Percentiles rank a stretch among this genome's conserved stretches.
Conservation (phyloP, 208 protist species). For the Leishmania mexicana region DNA sequence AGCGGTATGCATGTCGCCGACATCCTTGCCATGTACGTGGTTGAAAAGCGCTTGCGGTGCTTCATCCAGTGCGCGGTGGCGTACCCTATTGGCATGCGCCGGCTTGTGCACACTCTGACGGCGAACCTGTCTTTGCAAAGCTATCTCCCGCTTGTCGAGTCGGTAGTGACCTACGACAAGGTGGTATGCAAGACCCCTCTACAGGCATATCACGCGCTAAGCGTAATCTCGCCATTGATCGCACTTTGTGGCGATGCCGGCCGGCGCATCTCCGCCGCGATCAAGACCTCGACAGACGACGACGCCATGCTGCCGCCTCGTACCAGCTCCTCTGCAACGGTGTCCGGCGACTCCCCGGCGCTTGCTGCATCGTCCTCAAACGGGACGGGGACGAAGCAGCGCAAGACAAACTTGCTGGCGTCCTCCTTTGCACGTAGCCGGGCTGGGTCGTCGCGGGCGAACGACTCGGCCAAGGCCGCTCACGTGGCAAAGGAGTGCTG, state of each 20-base stretch:
- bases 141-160: conserved; percentile 78
- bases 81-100: conserved; percentile 44
- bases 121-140: conserved; percentile 51
- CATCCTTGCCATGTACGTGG: conserved; percentile 44
- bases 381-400: neutral
- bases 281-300: conserved; percentile 14
- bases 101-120: conserved; percentile 52
- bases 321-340: neutral
- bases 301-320: neutral
- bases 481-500: conserved; percentile 50
- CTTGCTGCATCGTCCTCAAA: neutral
- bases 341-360: neutral
- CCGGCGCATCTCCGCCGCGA: conserved; percentile 20
- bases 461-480: conserved; percentile 4
- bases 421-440: neutral
- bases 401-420: neutral
- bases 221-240: conserved; percentile 56
- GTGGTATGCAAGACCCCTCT: conserved; percentile 61
- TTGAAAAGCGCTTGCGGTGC: conserved; percentile 47
- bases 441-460: neutral
- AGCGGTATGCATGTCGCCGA: conserved; percentile 46
- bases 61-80: conserved; percentile 40
- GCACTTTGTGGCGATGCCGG: conserved; percentile 50
- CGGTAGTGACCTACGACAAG: conserved; percentile 48
- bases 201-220: conserved; percentile 50